These are phyloP conservation scores for Lentithecium fluviatile DNA, from an alignment of 495 filamentous ascomycete genomes.

Conservation along the genomic window DNA sequence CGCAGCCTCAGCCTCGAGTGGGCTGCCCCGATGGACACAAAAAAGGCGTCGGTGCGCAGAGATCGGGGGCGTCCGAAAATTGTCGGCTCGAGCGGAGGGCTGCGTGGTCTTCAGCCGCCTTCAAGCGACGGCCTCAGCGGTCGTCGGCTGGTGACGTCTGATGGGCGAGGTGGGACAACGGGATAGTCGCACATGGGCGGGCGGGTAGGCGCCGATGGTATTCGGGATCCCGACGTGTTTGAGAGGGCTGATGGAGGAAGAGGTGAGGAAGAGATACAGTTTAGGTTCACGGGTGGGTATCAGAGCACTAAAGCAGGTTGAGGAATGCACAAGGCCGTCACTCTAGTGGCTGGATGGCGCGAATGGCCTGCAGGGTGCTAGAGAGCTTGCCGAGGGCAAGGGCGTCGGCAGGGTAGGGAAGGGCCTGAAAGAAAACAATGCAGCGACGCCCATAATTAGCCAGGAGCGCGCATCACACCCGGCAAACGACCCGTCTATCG, in stretches of 20 bases:
- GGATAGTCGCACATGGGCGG: neutral
- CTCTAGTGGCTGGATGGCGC: neutral
- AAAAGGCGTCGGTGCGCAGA: too few relatives aligned
- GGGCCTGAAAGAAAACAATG: neutral
- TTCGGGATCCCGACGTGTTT: neutral
- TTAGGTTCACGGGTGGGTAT: neutral
- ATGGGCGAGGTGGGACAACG: slow-evolving; percentile 1
- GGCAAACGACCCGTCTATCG: too few relatives aligned
- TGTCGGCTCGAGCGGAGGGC: neutral
- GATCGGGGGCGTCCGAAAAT: too few relatives aligned
- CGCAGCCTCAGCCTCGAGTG: too few relatives aligned
- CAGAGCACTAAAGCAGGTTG: slow-evolving; percentile 1
- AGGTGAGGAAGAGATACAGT: neutral
- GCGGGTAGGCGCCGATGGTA: slow-evolving; percentile 2
- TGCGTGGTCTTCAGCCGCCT: neutral
- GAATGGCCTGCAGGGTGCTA: neutral
- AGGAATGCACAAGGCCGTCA: neutral
- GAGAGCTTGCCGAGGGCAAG: neutral
- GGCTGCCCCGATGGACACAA: too few relatives aligned
- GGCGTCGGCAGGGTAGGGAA: neutral
- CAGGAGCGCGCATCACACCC: too few relatives aligned
- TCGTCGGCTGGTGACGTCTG: slow-evolving; percentile 10
- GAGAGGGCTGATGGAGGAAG: neutral
- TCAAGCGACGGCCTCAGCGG: neutral
- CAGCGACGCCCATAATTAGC: neutral